Conservation (phyloP, 1,284 basidiomycete genomes). For the Exobasidium cylindrosporum region DNA sequence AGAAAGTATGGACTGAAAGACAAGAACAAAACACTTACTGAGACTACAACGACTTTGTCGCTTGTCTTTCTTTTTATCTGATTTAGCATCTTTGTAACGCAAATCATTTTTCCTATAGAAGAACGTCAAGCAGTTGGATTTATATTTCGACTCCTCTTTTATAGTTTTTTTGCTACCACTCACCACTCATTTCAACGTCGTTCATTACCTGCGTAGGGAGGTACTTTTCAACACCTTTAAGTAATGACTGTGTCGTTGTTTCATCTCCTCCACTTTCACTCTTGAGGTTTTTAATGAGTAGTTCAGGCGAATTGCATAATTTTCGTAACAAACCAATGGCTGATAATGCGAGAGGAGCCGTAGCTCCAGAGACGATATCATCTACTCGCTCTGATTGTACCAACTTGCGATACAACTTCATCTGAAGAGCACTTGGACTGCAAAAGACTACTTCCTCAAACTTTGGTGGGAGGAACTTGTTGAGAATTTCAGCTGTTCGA, state of each 20-base stretch:
- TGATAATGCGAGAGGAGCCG: neutral
- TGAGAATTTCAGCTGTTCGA: slow-evolving; percentile 69
- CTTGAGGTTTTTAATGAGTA: slow-evolving; percentile 70
- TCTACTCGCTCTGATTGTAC: neutral
- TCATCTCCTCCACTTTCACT: slow-evolving; percentile 17
- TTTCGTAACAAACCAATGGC: slow-evolving; percentile 63
- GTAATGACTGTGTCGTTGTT: slow-evolving; percentile 24
- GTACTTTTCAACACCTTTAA: slow-evolving; percentile 25
- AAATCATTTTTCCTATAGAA: slow-evolving; percentile 63
- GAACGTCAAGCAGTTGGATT: no score
- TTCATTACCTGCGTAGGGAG: slow-evolving; percentile 34
- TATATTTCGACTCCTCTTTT: no score
- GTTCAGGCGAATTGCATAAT: slow-evolving; percentile 86
- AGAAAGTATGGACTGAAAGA: neutral
- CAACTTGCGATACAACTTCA: slow-evolving; percentile 74
- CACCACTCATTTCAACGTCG: slow-evolving; percentile 28
- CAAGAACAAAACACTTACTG: slow-evolving; percentile 5
- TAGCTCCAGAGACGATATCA: neutral
- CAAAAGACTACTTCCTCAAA: slow-evolving; percentile 60
- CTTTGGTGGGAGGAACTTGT: slow-evolving; percentile 85
- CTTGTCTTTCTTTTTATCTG: slow-evolving; percentile 68
- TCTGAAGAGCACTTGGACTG: slow-evolving; percentile 62
- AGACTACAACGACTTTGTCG: slow-evolving; percentile 61
- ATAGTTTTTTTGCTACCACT: neutral
- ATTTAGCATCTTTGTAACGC: slow-evolving; percentile 70